These are phyloP conservation scores for Triticum dicoccoides DNA, from an alignment of 176 grass and related monocot species.

Conservation along the genomic window DNA sequence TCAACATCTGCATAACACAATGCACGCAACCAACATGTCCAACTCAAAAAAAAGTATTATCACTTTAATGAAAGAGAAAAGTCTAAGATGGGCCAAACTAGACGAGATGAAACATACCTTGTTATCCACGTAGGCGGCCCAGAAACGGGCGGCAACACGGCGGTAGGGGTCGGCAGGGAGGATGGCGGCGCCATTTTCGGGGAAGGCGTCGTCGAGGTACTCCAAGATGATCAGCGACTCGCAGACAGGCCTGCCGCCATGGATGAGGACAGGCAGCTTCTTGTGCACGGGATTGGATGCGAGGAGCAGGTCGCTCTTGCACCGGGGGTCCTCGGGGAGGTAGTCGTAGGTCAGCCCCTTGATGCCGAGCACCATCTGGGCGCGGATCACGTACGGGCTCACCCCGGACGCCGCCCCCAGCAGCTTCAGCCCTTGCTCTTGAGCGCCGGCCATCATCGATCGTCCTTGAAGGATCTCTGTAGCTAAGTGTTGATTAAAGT, in stretches of 20 bases:
- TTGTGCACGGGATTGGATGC: constrained; percentile 38
- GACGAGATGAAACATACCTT: background rate
- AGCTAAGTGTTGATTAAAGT: no score
- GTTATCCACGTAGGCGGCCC: constrained; percentile 25
- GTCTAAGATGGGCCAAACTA: no score
- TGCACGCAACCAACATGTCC: no score
- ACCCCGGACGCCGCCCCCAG: background rate
- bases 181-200: background rate
- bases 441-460: background rate
- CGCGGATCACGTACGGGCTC: constrained; percentile 27
- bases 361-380: constrained; percentile 37
- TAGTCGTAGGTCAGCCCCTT: constrained; percentile 38
- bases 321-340: constrained; percentile 21
- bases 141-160: background rate
- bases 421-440: constrained; percentile 15
- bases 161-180: constrained; percentile 8
- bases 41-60: no score
- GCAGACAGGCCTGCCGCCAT: background rate
- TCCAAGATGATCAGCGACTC: constrained; percentile 28
- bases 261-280: background rate
- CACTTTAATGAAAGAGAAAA: no score
- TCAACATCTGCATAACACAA: no score
- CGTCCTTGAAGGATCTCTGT: no score
- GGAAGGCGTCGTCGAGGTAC: constrained; percentile 28
- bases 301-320: constrained; percentile 41